phyloP scores from a whole-genome alignment of 2,329 filamentous ascomycete species.

The Magnaporthiopsis incrustans region DNA sequence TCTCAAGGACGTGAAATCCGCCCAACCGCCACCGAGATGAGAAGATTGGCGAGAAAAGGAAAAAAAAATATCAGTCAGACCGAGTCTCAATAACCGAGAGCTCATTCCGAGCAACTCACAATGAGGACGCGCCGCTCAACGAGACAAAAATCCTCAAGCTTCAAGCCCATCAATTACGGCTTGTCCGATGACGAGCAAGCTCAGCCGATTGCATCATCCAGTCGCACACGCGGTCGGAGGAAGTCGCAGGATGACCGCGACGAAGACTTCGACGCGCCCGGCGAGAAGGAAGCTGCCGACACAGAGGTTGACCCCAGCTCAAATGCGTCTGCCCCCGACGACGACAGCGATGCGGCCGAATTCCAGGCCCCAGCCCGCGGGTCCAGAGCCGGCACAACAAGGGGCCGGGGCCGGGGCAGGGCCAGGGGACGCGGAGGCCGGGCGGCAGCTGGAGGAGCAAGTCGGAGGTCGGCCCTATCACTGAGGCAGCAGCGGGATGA shows the following conservation, averaged over 20 bases:
- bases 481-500: not conserved
- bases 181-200: not conserved
- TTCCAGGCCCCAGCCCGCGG: no score
- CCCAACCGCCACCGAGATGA: no score
- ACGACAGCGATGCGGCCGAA: not conserved
- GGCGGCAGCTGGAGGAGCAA: not conserved
- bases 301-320: not conserved
- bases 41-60: no score
- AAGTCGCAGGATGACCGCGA: conserved; percentile 1
- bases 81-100: no score
- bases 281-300: not conserved
- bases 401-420: not conserved
- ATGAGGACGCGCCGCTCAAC: conserved; percentile 6
- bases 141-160: not conserved
- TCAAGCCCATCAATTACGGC: conserved; percentile 6
- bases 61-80: no score
- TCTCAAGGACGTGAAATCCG: no score
- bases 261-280: not conserved
- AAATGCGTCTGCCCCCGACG: not conserved
- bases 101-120: not conserved
- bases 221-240: not conserved
- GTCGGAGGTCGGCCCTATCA: not conserved
- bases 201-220: not conserved
- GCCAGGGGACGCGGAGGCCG: not conserved
- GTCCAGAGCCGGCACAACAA: not conserved